A percentile compares a stretch with the other conserved stretches of the same genome.
Evolutionary conservation across 106 monocot species (phyloP).

Genomic region (Acorus gramineus): DNA sequence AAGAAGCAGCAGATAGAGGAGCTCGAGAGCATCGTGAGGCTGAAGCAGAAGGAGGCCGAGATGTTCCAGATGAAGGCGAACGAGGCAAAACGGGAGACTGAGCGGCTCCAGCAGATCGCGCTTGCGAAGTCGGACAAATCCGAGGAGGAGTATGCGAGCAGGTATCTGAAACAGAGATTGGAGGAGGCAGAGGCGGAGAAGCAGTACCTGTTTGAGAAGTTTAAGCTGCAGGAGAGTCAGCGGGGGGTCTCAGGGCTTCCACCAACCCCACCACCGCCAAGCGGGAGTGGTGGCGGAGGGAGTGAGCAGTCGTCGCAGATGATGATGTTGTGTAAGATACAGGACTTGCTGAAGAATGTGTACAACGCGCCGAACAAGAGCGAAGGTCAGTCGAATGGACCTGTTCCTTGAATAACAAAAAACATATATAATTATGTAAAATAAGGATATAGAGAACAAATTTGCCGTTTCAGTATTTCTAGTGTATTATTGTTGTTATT

Average conservation of each 20-base stretch:
- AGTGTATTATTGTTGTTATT: no score
- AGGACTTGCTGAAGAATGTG: constrained; percentile 87
- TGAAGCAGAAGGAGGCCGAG: constrained; percentile 90
- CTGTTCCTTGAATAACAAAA: constrained; percentile 4
- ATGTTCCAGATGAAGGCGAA: constrained; percentile 96
- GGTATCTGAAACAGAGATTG: constrained; percentile 80
- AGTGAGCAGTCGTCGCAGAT: constrained; percentile 33
- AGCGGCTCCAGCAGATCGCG: constrained; percentile 79
- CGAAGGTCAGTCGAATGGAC: constrained; percentile 33
- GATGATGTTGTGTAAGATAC: constrained; percentile 68
- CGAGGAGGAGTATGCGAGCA: constrained; percentile 85
- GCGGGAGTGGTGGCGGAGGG: constrained; percentile 17
- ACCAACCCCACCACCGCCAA: constrained; percentile 6
- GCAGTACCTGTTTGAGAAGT: constrained; percentile 78
- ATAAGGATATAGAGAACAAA: no score
- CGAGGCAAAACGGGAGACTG: constrained; percentile 83
- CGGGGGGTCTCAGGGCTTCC: neutral
- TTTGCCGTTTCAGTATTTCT: no score
- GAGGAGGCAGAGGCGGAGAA: constrained; percentile 94
- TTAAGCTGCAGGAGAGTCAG: constrained; percentile 87
- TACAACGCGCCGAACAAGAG: constrained; percentile 36
- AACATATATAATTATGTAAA: no score
- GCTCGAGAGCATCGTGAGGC: constrained; percentile 87
- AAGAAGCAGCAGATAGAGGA: constrained; percentile 89
- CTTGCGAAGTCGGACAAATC: constrained; percentile 77